Percentiles rank a stretch among this genome's conserved stretches.
These are phyloP conservation scores for Cetradonia linearis DNA, from an alignment of 495 filamentous ascomycete genomes.

Conservation along the genomic window DNA sequence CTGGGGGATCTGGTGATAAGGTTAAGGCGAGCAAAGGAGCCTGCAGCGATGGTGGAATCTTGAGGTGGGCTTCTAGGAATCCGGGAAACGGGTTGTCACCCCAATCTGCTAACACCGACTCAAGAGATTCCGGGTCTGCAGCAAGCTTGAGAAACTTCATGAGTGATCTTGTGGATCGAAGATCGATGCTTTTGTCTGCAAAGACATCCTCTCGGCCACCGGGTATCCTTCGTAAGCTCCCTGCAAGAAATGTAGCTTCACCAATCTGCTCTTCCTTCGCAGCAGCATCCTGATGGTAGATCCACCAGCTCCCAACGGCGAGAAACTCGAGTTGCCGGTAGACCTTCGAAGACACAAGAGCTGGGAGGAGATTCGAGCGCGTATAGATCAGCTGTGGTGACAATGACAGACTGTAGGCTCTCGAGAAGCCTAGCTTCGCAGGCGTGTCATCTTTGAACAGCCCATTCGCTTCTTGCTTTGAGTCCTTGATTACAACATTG, in stretches of 20 bases:
- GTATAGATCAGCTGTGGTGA: conserved; percentile 83
- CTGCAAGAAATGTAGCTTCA: not conserved
- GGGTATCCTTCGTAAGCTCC: conserved; percentile 53
- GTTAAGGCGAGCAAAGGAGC: conserved; percentile 69
- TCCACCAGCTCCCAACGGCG: conserved; percentile 89
- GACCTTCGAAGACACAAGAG: conserved; percentile 77
- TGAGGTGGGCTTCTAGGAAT: conserved; percentile 62
- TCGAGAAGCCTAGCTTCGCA: conserved; percentile 39
- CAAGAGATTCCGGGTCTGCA: conserved; percentile 45
- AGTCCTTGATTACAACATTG: not conserved
- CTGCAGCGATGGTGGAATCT: conserved; percentile 58
- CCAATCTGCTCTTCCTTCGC: conserved; percentile 14
- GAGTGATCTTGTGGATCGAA: conserved; percentile 65
- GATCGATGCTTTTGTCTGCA: conserved; percentile 56
- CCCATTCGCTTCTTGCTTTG: not conserved
- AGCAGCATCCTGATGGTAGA: conserved; percentile 40
- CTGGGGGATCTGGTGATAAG: conserved; percentile 49
- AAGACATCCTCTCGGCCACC: conserved; percentile 84
- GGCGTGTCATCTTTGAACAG: not conserved
- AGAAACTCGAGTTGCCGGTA: conserved; percentile 86
- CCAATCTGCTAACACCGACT: conserved; percentile 27
- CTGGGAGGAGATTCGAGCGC: conserved; percentile 60
- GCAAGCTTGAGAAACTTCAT: conserved; percentile 86
- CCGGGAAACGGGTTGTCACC: conserved; percentile 40
- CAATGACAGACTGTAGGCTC: conserved; percentile 74